A percentile compares a stretch with the other conserved stretches of the same genome.
Evolutionary conservation across 495 filamentous ascomycete genomes (phyloP).

Genomic region (Penicillium canariense): DNA sequence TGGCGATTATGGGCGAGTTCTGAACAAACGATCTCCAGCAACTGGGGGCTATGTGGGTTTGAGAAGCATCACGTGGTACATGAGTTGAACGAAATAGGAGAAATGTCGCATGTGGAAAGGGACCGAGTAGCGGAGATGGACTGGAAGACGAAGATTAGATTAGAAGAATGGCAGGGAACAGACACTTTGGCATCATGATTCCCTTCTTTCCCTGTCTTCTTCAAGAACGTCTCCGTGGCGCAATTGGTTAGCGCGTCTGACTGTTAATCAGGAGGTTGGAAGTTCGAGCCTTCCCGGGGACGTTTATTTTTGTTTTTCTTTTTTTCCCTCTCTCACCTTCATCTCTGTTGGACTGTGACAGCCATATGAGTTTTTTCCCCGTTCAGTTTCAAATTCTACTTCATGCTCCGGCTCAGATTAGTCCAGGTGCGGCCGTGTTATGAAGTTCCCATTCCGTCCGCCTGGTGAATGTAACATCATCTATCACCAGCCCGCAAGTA

Average conservation of each 20-base stretch:
- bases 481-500: conserved; percentile 1
- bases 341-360: background rate
- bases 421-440: conserved; percentile 3
- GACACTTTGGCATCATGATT: no score
- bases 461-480: conserved; percentile 16
- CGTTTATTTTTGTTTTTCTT: conserved; percentile 21
- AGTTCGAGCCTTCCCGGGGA: conserved; percentile 48
- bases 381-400: background rate
- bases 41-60: no score
- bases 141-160: background rate
- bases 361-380: background rate
- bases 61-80: no score
- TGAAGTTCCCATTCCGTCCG: conserved; percentile 2
- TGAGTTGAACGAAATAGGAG: no score
- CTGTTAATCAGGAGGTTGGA: conserved; percentile 53
- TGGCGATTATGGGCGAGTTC: no score
- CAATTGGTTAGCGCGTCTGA: conserved; percentile 52
- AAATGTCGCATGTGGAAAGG: no score
- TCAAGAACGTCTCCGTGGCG: conserved; percentile 39
- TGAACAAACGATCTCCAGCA: no score
- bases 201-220: no score
- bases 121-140: no score
- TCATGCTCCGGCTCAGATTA: background rate
- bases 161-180: background rate
- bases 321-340: background rate